Conservation (phyloP, 2,329 filamentous ascomycete genomes). For the Trichoderma guizhouense region DNA sequence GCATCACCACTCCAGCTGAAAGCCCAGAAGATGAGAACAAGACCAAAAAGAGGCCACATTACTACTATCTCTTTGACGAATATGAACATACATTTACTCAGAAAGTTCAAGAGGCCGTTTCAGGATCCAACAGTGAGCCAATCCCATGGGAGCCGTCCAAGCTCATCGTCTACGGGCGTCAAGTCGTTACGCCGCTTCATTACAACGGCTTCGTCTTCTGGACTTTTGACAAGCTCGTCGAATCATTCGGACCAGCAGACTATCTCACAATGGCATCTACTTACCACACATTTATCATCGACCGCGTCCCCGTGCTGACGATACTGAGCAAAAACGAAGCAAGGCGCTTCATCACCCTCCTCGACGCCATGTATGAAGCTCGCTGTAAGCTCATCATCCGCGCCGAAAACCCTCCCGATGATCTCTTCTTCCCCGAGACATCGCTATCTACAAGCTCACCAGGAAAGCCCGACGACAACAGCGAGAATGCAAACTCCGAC, state of each 20-base stretch:
- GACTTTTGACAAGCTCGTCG: slow-evolving; percentile 67
- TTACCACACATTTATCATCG: slow-evolving; percentile 74
- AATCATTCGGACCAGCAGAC: slow-evolving; percentile 71
- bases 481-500: slow-evolving; percentile 16
- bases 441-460: not conserved
- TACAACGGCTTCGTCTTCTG: slow-evolving; percentile 58
- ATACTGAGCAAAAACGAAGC: slow-evolving; percentile 75
- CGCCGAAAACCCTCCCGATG: slow-evolving; percentile 65
- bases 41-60: slow-evolving; percentile 27
- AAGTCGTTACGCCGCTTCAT: slow-evolving; percentile 56
- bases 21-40: slow-evolving; percentile 16
- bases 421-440: slow-evolving; percentile 71
- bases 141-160: slow-evolving; percentile 42
- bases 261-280: slow-evolving; percentile 78
- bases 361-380: slow-evolving; percentile 80
- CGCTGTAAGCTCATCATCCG: slow-evolving; percentile 70
- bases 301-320: slow-evolving; percentile 64
- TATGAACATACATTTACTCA: slow-evolving; percentile 31
- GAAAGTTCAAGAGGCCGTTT: slow-evolving; percentile 23
- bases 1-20: not conserved
- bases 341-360: slow-evolving; percentile 72
- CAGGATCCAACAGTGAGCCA: slow-evolving; percentile 21
- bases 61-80: slow-evolving; percentile 30
- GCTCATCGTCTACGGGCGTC: slow-evolving; percentile 60
- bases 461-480: not conserved